Percentiles rank a stretch among this genome's conserved stretches.
These are phyloP conservation scores for Teunomyces gatunensis DNA, from an alignment of 805 yeast species.

Conservation along the genomic window DNA sequence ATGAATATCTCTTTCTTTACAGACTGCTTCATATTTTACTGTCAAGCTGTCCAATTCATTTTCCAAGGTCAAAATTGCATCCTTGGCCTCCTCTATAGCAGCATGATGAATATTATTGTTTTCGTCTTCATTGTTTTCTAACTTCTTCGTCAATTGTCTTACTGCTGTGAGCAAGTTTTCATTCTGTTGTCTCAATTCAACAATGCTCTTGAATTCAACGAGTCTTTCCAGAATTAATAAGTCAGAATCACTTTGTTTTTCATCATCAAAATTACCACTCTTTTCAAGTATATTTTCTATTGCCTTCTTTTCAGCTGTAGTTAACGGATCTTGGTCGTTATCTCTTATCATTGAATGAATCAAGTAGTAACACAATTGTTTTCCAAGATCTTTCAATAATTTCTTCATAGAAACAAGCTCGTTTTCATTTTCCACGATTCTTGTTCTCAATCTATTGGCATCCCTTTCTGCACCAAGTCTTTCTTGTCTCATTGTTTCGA, in stretches of 20 bases:
- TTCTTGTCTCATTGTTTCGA: constrained; percentile 55
- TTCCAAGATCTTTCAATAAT: constrained; percentile 70
- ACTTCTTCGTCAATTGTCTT: constrained; percentile 65
- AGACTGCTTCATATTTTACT: constrained; percentile 50
- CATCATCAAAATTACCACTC: constrained; percentile 27
- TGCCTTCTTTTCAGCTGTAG: constrained; percentile 61
- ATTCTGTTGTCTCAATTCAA: constrained; percentile 72
- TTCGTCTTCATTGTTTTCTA: constrained; percentile 62
- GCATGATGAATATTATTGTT: constrained; percentile 41
- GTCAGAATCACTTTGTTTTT: constrained; percentile 64
- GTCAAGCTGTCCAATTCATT: constrained; percentile 54
- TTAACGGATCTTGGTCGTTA: constrained; percentile 57
- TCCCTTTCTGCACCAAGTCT: constrained; percentile 43
- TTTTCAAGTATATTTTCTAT: constrained; percentile 52
- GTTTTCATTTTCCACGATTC: constrained; percentile 41
- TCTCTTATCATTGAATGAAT: constrained; percentile 61
- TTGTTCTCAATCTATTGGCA: constrained; percentile 29
- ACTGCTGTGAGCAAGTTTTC: constrained; percentile 66
- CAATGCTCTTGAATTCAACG: constrained; percentile 62
- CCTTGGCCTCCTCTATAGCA: constrained; percentile 62
- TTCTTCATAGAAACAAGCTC: constrained; percentile 50
- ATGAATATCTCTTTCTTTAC: constrained; percentile 70
- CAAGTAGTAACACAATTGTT: constrained; percentile 75
- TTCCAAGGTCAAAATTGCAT: constrained; percentile 62
- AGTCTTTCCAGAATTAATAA: constrained; percentile 68